Conservation (phyloP, 768 basidiomycete genomes). For the Kwoniella newhampshirensis region DNA sequence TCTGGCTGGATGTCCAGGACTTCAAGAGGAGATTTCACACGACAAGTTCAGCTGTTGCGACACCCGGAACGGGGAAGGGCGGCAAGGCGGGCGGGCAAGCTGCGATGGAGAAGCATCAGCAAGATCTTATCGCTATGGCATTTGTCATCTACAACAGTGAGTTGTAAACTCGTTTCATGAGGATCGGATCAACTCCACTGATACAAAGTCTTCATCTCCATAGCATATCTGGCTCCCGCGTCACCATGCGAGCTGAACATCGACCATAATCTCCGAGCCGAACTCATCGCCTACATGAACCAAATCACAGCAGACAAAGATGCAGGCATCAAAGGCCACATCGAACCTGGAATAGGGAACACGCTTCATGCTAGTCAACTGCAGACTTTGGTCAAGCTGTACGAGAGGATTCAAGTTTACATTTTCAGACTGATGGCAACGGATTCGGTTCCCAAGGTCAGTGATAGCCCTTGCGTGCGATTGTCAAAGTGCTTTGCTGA, state of each 20-base stretch:
- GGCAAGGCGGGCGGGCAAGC: constrained; percentile 55
- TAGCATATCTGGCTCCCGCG: constrained; percentile 87
- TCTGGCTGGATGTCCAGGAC: constrained; percentile 96
- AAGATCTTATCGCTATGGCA: constrained; percentile 88
- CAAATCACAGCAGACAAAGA: constrained; percentile 71
- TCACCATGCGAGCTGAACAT: constrained; percentile 97
- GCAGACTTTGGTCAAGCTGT: constrained; percentile 86
- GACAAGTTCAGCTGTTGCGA: constrained; percentile 77
- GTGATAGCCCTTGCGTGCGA: constrained; percentile 14
- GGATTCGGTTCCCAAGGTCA: constrained; percentile 89
- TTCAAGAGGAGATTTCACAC: constrained; percentile 95
- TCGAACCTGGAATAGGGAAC: constrained; percentile 74
- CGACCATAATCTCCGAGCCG: constrained; percentile 91
- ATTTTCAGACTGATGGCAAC: constrained; percentile 98
- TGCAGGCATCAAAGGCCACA: constrained; percentile 49
- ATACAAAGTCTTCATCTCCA: not conserved
- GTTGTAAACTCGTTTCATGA: constrained; percentile 15
- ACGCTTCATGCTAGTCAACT: constrained; percentile 93
- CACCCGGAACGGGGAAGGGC: constrained; percentile 26
- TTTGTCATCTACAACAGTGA: constrained; percentile 64
- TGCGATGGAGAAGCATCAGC: constrained; percentile 97
- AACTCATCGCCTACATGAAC: constrained; percentile 87
- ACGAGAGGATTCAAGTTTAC: constrained; percentile 94
- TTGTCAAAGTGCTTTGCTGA: not conserved
- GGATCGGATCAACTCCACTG: constrained; percentile 55